These are phyloP conservation scores for Tricholoma hemisulphureum DNA, from an alignment of 768 basidiomycete species.

Conservation along the genomic window DNA sequence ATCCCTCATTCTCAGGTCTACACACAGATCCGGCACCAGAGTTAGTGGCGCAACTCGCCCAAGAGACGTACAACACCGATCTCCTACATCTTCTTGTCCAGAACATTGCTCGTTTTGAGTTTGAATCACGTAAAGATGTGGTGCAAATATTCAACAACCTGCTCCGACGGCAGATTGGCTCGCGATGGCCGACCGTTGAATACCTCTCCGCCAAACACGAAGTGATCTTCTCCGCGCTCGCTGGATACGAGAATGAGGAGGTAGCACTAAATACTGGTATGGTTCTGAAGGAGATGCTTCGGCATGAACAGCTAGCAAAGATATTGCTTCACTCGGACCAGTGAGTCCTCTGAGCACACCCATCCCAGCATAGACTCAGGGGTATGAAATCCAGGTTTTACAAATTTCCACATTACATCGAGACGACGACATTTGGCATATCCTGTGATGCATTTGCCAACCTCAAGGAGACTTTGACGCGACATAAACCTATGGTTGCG, in stretches of 20 bases:
- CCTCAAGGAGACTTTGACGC: slow-evolving; percentile 94
- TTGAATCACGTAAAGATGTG: slow-evolving; percentile 87
- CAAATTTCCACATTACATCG: slow-evolving; percentile 94
- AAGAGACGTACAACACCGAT: slow-evolving; percentile 93
- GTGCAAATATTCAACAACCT: slow-evolving; percentile 90
- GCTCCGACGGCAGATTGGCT: slow-evolving; percentile 86
- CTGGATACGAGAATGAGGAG: slow-evolving; percentile 94
- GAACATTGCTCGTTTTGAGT: slow-evolving; percentile 85
- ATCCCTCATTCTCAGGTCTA: background rate
- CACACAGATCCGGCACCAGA: slow-evolving; percentile 78
- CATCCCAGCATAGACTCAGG: background rate
- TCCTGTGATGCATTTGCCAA: slow-evolving; percentile 98
- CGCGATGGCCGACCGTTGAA: slow-evolving; percentile 94
- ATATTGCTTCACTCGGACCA: slow-evolving; percentile 90
- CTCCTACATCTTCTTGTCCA: slow-evolving; percentile 78
- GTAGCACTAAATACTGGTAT: slow-evolving; percentile 96
- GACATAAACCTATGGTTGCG: slow-evolving; percentile 98
- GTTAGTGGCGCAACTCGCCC: slow-evolving; percentile 88
- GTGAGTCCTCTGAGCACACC: slow-evolving; percentile 50
- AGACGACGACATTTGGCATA: slow-evolving; percentile 96
- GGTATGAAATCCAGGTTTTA: slow-evolving; percentile 67
- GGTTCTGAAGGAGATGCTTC: slow-evolving; percentile 95
- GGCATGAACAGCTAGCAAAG: slow-evolving; percentile 88
- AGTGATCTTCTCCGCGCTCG: slow-evolving; percentile 77
- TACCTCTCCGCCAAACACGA: slow-evolving; percentile 78